phyloP scores from a whole-genome alignment of 2,329 filamentous ascomycete genomes.

The Graphium sp. region DNA sequence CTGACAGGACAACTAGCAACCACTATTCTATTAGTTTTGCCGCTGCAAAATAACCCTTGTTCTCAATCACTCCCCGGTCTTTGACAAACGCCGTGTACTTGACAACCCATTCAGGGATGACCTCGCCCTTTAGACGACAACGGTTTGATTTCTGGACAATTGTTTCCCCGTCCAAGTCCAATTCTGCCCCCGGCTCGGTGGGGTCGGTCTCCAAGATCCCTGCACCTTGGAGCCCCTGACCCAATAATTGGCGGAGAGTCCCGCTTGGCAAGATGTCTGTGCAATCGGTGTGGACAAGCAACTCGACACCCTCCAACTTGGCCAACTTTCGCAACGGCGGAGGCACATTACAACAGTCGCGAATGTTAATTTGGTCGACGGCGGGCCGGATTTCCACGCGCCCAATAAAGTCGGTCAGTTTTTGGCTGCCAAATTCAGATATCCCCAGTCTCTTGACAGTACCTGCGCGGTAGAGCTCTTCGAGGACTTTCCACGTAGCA shows the following conservation, averaged over 20 bases:
- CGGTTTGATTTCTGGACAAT: too few relatives aligned
- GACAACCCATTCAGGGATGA: constrained; percentile 84
- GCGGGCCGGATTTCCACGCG: constrained; percentile 55
- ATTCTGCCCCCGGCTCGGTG: constrained; percentile 13
- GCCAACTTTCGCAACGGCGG: constrained; percentile 72
- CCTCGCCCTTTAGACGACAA: constrained; percentile 61
- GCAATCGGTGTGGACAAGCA: constrained; percentile 88
- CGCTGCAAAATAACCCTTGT: constrained; percentile 91
- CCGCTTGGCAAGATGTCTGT: constrained; percentile 79
- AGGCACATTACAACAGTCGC: constrained; percentile 90
- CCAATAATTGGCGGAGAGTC: constrained; percentile 69
- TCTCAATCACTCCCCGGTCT: constrained; percentile 89
- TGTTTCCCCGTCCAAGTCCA: constrained; percentile 32
- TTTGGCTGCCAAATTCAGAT: constrained; percentile 78
- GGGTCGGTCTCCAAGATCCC: constrained; percentile 48
- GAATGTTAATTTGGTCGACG: constrained; percentile 91
- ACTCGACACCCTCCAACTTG: constrained; percentile 66
- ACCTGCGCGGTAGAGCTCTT: constrained; percentile 54
- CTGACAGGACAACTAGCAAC: constrained; percentile 1
- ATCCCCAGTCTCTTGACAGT: constrained; percentile 64
- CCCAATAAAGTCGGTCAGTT: constrained; percentile 61
- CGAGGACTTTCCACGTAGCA: constrained; percentile 55
- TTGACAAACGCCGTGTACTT: constrained; percentile 95
- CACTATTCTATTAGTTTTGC: constrained; percentile 45
- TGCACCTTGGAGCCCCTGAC: constrained; percentile 53